Conservation (phyloP, 1,139 yeast genomes). For the Taphrina confusa region DNA sequence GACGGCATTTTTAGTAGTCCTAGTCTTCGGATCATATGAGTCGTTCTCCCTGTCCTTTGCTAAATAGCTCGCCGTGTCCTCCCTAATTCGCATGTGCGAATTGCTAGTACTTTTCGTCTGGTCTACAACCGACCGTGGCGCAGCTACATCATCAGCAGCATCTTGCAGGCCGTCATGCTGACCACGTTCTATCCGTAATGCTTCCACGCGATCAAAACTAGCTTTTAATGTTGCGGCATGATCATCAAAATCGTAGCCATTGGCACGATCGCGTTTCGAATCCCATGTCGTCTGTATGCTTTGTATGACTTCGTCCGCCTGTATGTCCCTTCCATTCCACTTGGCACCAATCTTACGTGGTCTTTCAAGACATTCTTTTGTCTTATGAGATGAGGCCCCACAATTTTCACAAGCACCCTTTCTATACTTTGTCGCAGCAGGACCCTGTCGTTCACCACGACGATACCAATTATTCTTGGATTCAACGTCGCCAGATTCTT, state of each 20-base stretch:
- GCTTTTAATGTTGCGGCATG: conserved; percentile 56
- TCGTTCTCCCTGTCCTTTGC: conserved; percentile 47
- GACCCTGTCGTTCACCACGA: conserved; percentile 43
- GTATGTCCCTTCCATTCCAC: conserved; percentile 45
- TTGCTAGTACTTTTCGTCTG: conserved; percentile 23
- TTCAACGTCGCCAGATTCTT: conserved; percentile 36
- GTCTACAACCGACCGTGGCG: conserved; percentile 41
- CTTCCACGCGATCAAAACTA: conserved; percentile 51
- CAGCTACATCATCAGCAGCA: conserved; percentile 37
- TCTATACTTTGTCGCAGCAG: conserved; percentile 47
- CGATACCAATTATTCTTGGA: conserved; percentile 45
- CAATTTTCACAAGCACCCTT: conserved; percentile 57
- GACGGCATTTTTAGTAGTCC: conserved; percentile 50
- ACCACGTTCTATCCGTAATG: conserved; percentile 41
- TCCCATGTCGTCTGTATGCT: conserved; percentile 54
- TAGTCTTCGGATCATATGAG: conserved; percentile 59
- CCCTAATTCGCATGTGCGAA: conserved; percentile 47
- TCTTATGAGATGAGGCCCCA: conserved; percentile 54
- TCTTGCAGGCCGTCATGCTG: conserved; percentile 40
- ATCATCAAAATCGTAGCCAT: conserved; percentile 65
- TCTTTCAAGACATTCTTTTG: conserved; percentile 55
- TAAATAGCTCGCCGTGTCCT: conserved; percentile 58
- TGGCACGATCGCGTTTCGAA: conserved; percentile 75
- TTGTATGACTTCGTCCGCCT: conserved; percentile 44
- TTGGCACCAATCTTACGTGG: conserved; percentile 52